A percentile compares a stretch with the other conserved stretches of the same genome.
Evolutionary conservation across 371 early-diverging fungal species (phyloP).

Genomic region (Mucor mucedo): DNA sequence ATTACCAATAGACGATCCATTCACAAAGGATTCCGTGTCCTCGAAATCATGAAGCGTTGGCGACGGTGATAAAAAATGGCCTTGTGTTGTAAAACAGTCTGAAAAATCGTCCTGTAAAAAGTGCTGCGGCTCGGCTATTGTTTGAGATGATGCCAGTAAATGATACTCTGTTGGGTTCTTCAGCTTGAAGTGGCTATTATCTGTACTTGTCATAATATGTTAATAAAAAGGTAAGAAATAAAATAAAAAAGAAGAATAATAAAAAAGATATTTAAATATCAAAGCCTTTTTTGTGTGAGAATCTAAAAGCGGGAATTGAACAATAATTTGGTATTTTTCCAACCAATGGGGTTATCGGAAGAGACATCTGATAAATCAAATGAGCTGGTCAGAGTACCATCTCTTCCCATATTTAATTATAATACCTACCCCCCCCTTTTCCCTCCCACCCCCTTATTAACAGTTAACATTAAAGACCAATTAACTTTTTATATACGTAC

Average conservation of each 20-base stretch:
- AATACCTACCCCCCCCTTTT: too few species aligned
- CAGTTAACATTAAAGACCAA: too few species aligned
- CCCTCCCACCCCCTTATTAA: too few species aligned
- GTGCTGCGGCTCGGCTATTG: conserved; percentile 19
- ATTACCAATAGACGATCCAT: conserved; percentile 12
- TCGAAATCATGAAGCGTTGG: conserved; percentile 37
- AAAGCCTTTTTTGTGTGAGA: not conserved
- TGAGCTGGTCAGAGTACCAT: conserved; percentile 6
- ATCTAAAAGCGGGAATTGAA: conserved; percentile 1
- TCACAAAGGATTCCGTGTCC: conserved; percentile 23
- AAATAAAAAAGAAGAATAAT: not conserved
- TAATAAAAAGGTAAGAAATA: not conserved
- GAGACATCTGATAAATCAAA: conserved; percentile 7
- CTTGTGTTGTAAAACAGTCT: conserved; percentile 11
- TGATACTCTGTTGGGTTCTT: conserved; percentile 38
- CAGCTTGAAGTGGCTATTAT: conserved; percentile 27
- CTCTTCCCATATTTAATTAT: not conserved
- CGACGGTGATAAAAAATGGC: conserved; percentile 30
- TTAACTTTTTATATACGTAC: too few species aligned
- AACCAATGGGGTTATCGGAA: not conserved
- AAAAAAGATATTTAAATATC: not conserved
- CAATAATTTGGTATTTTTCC: not conserved
- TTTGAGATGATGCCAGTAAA: conserved; percentile 20
- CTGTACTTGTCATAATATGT: not conserved
- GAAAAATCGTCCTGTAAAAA: conserved; percentile 11